These are phyloP conservation scores for Auriscalpium microsporum DNA, from an alignment of 768 basidiomycete species.

Conservation along the genomic window DNA sequence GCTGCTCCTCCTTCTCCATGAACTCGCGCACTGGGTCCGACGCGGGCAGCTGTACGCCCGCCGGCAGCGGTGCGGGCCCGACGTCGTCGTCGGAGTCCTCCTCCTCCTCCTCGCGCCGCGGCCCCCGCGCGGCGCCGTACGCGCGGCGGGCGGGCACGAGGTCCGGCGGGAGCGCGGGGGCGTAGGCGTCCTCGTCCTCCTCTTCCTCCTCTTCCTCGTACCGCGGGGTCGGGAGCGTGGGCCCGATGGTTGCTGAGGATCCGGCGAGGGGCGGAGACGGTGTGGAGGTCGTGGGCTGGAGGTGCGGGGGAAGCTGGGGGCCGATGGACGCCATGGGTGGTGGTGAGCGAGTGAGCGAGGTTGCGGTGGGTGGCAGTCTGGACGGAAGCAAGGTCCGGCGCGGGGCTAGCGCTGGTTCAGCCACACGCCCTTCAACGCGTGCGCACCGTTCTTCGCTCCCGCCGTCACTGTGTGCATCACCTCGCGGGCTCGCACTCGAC, in stretches of 20 bases:
- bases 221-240: slow-evolving; percentile 9
- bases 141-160: slow-evolving; percentile 39
- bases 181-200: slow-evolving; percentile 61
- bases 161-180: slow-evolving; percentile 70
- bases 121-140: slow-evolving; percentile 48
- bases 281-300: background rate
- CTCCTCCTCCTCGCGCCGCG: slow-evolving; percentile 22
- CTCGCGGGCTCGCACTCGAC: too few species aligned
- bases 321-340: slow-evolving; percentile 16
- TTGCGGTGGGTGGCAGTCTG: background rate
- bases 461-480: too few species aligned
- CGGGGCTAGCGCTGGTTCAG: background rate
- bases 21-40: slow-evolving; percentile 74
- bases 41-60: slow-evolving; percentile 30
- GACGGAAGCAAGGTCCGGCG: background rate
- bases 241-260: slow-evolving; percentile 7
- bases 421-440: background rate
- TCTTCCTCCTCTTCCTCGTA: slow-evolving; percentile 31
- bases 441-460: too few species aligned
- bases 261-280: background rate
- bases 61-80: slow-evolving; percentile 72
- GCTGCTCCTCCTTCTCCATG: slow-evolving; percentile 73
- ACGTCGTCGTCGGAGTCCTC: slow-evolving; percentile 67
- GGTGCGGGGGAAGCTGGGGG: slow-evolving; percentile 19
- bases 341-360: background rate